Conservation (phyloP, 2,329 filamentous ascomycete species). For the Monosporascus sp. region DNA sequence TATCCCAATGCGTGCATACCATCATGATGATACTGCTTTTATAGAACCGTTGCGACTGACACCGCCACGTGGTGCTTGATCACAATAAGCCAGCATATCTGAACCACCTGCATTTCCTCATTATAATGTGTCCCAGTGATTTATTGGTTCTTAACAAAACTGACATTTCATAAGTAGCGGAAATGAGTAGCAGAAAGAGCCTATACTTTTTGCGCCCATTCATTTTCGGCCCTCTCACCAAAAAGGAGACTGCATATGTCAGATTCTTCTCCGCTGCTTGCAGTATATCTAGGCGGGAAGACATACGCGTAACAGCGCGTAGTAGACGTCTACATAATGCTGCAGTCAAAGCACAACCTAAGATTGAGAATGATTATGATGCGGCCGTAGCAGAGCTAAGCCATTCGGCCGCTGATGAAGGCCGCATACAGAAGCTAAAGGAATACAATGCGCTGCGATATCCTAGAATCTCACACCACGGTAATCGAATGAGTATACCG, state of each 20-base stretch:
- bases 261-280: slow-evolving; percentile 42
- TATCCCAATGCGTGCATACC: background rate
- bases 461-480: slow-evolving; percentile 40
- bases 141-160: slow-evolving; percentile 6
- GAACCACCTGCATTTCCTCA: slow-evolving; percentile 18
- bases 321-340: slow-evolving; percentile 10
- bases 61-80: slow-evolving; percentile 44
- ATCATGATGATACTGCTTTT: slow-evolving; percentile 45
- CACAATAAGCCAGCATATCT: slow-evolving; percentile 46
- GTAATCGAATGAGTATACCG: slow-evolving; percentile 30
- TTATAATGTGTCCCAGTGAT: slow-evolving; percentile 1
- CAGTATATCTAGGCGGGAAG: slow-evolving; percentile 1
- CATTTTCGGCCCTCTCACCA: slow-evolving; percentile 35
- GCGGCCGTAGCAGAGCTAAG: slow-evolving; percentile 4
- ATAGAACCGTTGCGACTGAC: slow-evolving; percentile 58
- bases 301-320: slow-evolving; percentile 9
- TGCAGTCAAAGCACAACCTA: slow-evolving; percentile 1
- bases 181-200: slow-evolving; percentile 39
- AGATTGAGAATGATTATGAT: background rate
- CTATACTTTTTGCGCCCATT: slow-evolving; percentile 53
- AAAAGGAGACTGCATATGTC: slow-evolving; percentile 35
- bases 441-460: slow-evolving; percentile 46
- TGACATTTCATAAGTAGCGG: slow-evolving; percentile 16
- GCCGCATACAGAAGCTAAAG: slow-evolving; percentile 47
- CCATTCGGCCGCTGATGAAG: slow-evolving; percentile 9